Percentiles rank a stretch among this genome's conserved stretches.
Conservation (phyloP, 306 rosid species). For the Chamaecrista fasciculata region DNA sequence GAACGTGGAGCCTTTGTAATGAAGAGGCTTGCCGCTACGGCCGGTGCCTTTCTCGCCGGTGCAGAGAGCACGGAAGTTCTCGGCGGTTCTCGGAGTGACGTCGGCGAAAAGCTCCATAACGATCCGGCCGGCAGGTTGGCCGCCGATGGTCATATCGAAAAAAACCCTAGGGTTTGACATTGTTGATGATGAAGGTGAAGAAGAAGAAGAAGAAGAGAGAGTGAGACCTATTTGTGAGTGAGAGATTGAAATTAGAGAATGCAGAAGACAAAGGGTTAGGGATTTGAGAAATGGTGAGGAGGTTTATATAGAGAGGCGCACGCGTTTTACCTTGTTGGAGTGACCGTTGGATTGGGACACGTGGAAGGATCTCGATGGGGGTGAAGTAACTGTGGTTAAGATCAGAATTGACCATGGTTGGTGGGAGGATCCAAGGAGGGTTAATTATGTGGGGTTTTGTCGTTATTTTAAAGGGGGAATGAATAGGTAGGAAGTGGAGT, state of each 20-base stretch:
- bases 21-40: conserved; percentile 72
- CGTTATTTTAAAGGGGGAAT: neutral
- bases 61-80: conserved; percentile 96
- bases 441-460: conserved; percentile 42
- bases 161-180: conserved; percentile 78
- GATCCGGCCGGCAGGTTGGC: conserved; percentile 62
- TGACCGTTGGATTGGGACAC: conserved; percentile 49
- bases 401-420: conserved; percentile 45
- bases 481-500: conserved; percentile 9
- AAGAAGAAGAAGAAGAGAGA: no score
- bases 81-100: conserved; percentile 75
- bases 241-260: neutral
- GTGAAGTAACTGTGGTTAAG: conserved; percentile 43
- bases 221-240: no score
- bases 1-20: conserved; percentile 78
- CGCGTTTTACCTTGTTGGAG: neutral
- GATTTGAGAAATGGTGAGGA: neutral
- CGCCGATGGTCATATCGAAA: conserved; percentile 81
- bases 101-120: conserved; percentile 76
- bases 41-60: conserved; percentile 93
- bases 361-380: conserved; percentile 29
- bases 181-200: neutral
- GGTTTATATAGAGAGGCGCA: conserved; percentile 34
- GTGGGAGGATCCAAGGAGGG: conserved; percentile 36
- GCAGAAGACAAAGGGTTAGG: neutral